A percentile compares a stretch with the other conserved stretches of the same genome.
Evolutionary conservation across 768 basidiomycete species (phyloP).

Genomic region (Galerina sulciceps): DNA sequence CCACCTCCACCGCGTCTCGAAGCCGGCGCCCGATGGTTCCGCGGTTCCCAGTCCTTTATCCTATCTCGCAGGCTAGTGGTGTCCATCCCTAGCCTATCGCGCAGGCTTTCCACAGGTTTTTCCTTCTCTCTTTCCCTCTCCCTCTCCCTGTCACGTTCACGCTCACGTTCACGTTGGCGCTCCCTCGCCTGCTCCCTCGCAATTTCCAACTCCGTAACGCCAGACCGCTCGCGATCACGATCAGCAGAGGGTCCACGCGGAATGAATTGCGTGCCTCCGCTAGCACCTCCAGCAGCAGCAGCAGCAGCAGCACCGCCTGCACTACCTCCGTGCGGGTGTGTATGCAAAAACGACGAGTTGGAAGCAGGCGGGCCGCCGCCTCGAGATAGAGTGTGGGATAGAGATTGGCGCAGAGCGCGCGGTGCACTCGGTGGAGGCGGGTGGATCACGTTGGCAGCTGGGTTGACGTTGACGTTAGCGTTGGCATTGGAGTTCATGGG

Average conservation of each 20-base stretch:
- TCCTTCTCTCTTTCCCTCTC: background rate
- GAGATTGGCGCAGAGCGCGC: background rate
- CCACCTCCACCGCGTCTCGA: background rate
- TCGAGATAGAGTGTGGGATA: slow-evolving; percentile 7
- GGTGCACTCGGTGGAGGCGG: slow-evolving; percentile 17
- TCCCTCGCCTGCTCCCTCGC: background rate
- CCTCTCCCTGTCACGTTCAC: background rate
- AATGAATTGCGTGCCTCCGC: slow-evolving; percentile 31
- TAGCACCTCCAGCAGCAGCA: background rate
- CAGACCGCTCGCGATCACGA: slow-evolving; percentile 53
- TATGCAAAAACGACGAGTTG: no score
- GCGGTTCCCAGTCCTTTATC: background rate
- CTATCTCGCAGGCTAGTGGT: background rate
- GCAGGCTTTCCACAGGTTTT: no score
- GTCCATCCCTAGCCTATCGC: no score
- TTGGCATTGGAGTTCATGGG: background rate
- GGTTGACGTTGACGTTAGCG: background rate
- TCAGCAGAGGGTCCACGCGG: slow-evolving; percentile 59
- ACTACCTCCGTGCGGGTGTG: background rate
- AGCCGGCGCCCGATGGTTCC: background rate
- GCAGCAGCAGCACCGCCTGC: background rate
- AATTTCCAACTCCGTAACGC: slow-evolving; percentile 13
- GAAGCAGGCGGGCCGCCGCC: no score
- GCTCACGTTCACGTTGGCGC: background rate
- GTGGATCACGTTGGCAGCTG: slow-evolving; percentile 5